Evolutionary conservation across 768 basidiomycete genomes (phyloP).

Genomic region (Calocybe cyanea): DNA sequence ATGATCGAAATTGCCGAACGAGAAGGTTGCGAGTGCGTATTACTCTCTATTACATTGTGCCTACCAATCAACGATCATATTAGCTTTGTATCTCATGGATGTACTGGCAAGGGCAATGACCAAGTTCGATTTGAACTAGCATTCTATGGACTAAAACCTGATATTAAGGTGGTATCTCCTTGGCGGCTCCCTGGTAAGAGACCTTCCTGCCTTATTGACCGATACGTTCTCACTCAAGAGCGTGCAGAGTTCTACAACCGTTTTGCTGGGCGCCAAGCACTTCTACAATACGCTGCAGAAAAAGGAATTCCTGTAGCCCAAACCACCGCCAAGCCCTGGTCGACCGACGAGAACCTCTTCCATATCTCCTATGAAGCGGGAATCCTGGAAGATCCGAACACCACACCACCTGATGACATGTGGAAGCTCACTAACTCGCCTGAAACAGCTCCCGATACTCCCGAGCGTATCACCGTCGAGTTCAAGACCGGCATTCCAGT

Average conservation of each 20-base stretch:
- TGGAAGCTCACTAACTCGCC: conserved; percentile 94
- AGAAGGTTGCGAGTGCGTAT: conserved; percentile 91
- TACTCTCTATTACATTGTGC: not conserved
- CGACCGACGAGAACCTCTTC: conserved; percentile 99
- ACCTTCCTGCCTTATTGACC: not conserved
- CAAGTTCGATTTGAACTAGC: conserved; percentile 99
- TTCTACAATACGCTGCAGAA: conserved; percentile 84
- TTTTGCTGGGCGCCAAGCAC: conserved; percentile 92
- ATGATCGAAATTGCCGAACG: conserved; percentile 92
- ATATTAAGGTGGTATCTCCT: conserved; percentile 98
- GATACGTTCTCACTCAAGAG: conserved; percentile 1
- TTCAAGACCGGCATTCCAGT: conserved; percentile 86
- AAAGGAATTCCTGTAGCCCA: conserved; percentile 92
- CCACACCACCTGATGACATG: conserved; percentile 94
- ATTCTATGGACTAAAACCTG: conserved; percentile 97
- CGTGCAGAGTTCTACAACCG: conserved; percentile 89
- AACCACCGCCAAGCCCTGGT: conserved; percentile 97
- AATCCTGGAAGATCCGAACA: conserved; percentile 95
- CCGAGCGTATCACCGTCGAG: conserved; percentile 81
- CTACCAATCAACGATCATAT: not conserved
- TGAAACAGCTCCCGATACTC: conserved; percentile 72
- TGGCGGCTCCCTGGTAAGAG: conserved; percentile 89
- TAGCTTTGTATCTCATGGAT: conserved; percentile 95
- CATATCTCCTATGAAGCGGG: conserved; percentile 99
- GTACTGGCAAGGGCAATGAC: conserved; percentile 99